Percentiles rank a stretch among this genome's conserved stretches.
Evolutionary conservation across 495 filamentous ascomycete species (phyloP).

Genomic region (Lasiosphaeris hirsuta): DNA sequence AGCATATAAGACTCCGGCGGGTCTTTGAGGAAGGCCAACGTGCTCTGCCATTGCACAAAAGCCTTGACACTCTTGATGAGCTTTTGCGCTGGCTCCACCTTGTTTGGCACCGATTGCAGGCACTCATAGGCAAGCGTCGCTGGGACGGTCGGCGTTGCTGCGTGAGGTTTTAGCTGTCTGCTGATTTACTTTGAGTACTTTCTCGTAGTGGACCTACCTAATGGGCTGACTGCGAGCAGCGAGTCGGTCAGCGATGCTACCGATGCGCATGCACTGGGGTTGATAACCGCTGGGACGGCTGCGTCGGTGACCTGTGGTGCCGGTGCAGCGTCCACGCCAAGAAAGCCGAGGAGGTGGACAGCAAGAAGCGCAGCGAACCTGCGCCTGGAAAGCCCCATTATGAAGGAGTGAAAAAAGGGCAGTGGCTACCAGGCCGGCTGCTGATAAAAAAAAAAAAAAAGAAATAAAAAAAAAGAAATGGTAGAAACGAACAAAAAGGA

Average conservation of each 20-base stretch:
- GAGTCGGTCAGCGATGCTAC: conserved; percentile 21
- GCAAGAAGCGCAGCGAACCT: conserved; percentile 11
- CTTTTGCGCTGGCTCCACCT: conserved; percentile 22
- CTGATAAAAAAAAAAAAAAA: conserved; percentile 3
- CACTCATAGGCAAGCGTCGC: conserved; percentile 29
- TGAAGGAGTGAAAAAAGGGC: conserved; percentile 11
- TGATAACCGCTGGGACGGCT: conserved; percentile 1
- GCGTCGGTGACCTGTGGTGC: conserved; percentile 19
- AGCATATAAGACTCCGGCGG: conserved; percentile 40
- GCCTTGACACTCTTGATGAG: conserved; percentile 36
- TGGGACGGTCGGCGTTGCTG: conserved; percentile 25
- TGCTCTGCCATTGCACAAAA: conserved; percentile 37
- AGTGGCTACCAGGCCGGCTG: conserved; percentile 25
- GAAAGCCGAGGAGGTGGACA: background rate
- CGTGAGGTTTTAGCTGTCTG: background rate
- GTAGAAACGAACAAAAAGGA: background rate
- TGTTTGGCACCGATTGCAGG: conserved; percentile 32
- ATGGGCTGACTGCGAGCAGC: conserved; percentile 18
- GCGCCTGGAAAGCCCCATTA: conserved; percentile 15
- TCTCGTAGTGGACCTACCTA: conserved; percentile 10
- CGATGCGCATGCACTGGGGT: conserved; percentile 25
- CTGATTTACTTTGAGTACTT: background rate
- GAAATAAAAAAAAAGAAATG: background rate
- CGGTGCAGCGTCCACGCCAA: conserved; percentile 22
- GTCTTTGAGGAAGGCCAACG: conserved; percentile 41